Conservation (phyloP, 257 asterid genomes). For the Penstemon eatonii region DNA sequence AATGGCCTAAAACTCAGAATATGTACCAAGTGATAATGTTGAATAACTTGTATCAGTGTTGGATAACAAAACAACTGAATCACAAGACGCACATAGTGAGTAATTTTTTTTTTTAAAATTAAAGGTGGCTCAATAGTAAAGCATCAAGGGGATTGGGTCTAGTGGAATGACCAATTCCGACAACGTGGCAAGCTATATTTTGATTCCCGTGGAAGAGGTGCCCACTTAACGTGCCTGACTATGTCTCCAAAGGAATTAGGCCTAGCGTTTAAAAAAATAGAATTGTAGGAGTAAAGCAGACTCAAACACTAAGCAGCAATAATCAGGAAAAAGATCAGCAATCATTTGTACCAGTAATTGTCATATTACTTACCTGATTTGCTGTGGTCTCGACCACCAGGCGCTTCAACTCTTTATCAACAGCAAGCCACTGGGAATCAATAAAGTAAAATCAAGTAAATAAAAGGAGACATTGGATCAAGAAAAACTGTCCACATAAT, state of each 20-base stretch:
- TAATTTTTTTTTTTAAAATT: background rate
- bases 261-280: no score
- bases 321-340: background rate
- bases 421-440: slow-evolving; percentile 68
- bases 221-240: no score
- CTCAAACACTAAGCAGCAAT: slow-evolving; percentile 4
- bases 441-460: slow-evolving; percentile 12
- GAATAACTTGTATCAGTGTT: background rate
- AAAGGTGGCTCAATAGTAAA: background rate
- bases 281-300: background rate
- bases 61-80: background rate
- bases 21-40: background rate
- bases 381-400: slow-evolving; percentile 76
- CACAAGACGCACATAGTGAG: background rate
- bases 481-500: slow-evolving; percentile 13
- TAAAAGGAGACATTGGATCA: background rate
- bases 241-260: no score
- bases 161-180: no score
- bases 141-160: background rate
- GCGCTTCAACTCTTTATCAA: slow-evolving; percentile 70
- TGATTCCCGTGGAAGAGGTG: no score
- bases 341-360: slow-evolving; percentile 10
- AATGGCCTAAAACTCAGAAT: background rate
- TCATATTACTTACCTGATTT: slow-evolving; percentile 57
- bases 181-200: no score